phyloP scores from a whole-genome alignment of 2,329 filamentous ascomycete species.

The Cladosporium sp. region DNA sequence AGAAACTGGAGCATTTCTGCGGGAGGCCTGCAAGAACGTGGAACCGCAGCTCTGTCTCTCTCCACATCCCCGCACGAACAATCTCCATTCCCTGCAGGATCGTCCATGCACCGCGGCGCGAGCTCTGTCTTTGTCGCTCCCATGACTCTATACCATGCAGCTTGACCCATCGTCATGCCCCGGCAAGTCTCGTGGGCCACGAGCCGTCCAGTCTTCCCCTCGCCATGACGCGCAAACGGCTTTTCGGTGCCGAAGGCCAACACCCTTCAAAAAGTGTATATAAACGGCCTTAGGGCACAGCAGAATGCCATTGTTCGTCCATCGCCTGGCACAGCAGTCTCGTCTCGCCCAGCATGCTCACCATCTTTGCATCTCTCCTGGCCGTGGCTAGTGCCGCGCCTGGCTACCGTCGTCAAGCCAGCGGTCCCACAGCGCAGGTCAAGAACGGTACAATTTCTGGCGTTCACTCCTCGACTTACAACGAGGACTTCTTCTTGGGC shows the following conservation, averaged over 20 bases:
- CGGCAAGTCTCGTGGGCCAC: not conserved
- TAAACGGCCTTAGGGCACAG: not conserved
- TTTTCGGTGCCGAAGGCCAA: not conserved
- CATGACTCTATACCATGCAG: slow-evolving; percentile 4
- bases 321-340: not conserved
- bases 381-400: slow-evolving; percentile 12
- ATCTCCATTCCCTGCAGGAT: slow-evolving; percentile 12
- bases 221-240: slow-evolving; percentile 2
- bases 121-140: slow-evolving; percentile 4
- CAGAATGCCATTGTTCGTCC: not conserved
- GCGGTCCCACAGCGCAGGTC: slow-evolving; percentile 31
- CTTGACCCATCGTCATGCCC: not conserved
- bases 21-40: not conserved
- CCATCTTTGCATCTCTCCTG: slow-evolving; percentile 11
- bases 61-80: slow-evolving; percentile 10
- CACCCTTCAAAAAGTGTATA: not conserved
- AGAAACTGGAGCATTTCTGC: not conserved
- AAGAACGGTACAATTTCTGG: slow-evolving; percentile 44
- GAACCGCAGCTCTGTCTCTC: not conserved
- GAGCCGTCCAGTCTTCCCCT: not conserved
- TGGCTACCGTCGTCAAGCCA: slow-evolving; percentile 2
- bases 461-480: slow-evolving; percentile 35
- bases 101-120: slow-evolving; percentile 6
- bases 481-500: slow-evolving; percentile 47
- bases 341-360: slow-evolving; percentile 3